Percentiles rank a stretch among this genome's conserved stretches.
These are phyloP conservation scores for Ceratocystis cacaofunesta DNA, from an alignment of 2,329 filamentous ascomycete genomes.

Conservation along the genomic window DNA sequence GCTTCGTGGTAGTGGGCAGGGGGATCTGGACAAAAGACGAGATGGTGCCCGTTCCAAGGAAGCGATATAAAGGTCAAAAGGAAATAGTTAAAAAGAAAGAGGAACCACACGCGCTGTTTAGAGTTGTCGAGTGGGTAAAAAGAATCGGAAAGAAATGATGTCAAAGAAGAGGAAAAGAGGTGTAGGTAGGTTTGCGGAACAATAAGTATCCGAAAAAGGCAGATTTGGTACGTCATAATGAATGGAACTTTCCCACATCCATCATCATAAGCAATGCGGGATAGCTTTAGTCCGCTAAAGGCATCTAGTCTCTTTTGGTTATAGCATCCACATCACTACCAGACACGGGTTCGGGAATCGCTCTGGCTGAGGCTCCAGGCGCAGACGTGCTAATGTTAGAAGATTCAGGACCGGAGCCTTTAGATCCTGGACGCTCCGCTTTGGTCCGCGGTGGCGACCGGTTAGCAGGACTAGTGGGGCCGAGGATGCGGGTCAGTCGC, in stretches of 20 bases:
- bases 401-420: not conserved
- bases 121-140: not conserved
- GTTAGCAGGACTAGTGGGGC: conserved; percentile 4
- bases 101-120: not conserved
- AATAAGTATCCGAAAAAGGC: no score
- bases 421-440: conserved; percentile 4
- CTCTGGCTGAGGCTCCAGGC: conserved; percentile 1
- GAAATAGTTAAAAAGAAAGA: not conserved
- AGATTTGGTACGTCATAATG: no score
- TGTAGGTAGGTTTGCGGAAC: no score
- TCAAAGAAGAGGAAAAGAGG: not conserved
- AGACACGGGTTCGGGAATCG: not conserved
- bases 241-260: not conserved
- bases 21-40: not conserved
- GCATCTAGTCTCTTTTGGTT: conserved; percentile 3
- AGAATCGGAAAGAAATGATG: not conserved
- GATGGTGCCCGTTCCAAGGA: no score
- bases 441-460: conserved; percentile 1
- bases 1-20: no score
- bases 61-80: not conserved
- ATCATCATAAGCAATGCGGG: not conserved
- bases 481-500: conserved; percentile 19
- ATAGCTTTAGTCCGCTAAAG: not conserved
- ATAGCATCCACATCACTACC: not conserved
- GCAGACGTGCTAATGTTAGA: conserved; percentile 1